Percentiles rank a stretch among this genome's conserved stretches.
These are phyloP conservation scores for Nicotiana noctiflora DNA, from an alignment of 257 asterid species.

Conservation along the genomic window DNA sequence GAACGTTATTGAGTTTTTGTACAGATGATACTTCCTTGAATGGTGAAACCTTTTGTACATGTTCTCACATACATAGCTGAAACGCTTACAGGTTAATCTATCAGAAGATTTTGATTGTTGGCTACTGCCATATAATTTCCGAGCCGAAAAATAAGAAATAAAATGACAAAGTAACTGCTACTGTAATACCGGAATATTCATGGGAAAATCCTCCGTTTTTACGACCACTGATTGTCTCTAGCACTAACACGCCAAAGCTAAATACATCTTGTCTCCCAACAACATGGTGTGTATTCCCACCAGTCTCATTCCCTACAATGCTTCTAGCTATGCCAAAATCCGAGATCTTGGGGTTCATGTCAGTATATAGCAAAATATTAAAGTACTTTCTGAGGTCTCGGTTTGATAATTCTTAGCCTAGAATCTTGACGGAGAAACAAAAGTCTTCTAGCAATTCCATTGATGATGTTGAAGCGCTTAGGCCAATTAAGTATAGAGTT, in stretches of 20 bases:
- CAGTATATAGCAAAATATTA: constrained; percentile 23
- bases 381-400: constrained; percentile 25
- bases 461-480: constrained; percentile 21
- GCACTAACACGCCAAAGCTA: constrained; percentile 28
- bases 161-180: too few relatives aligned
- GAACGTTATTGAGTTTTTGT: background rate
- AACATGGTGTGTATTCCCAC: constrained; percentile 28
- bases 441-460: constrained; percentile 30
- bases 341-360: constrained; percentile 31
- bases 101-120: background rate
- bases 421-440: constrained; percentile 35
- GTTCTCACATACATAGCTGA: background rate
- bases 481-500: constrained; percentile 18
- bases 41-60: background rate
- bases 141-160: background rate
- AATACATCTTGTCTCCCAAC: constrained; percentile 27
- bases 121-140: background rate
- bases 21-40: constrained; percentile 6
- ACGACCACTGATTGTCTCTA: constrained; percentile 23
- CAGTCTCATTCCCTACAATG: constrained; percentile 29
- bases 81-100: background rate
- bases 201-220: constrained; percentile 7
- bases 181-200: background rate
- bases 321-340: constrained; percentile 31
- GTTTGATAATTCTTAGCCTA: constrained; percentile 24